Conservation (phyloP, 768 basidiomycete species). For the Melanogaster broomeanus region DNA sequence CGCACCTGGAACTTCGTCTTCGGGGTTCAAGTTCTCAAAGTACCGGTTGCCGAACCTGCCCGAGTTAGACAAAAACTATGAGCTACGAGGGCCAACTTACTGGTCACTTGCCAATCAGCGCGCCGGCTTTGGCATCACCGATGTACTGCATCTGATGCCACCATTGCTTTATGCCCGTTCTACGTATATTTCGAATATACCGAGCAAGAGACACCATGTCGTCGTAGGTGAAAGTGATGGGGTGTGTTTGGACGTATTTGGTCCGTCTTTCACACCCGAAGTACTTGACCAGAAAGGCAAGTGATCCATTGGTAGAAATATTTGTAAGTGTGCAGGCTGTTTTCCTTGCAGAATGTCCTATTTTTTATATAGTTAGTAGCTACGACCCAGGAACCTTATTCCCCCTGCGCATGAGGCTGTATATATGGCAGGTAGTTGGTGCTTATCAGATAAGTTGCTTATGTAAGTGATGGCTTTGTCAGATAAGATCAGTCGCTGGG, state of each 20-base stretch:
- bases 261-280: neutral
- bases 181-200: conserved; percentile 73
- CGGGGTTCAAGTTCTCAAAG: conserved; percentile 86
- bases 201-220: conserved; percentile 73
- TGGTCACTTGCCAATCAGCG: conserved; percentile 75
- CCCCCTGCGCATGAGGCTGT: too few relatives aligned
- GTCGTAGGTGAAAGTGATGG: conserved; percentile 7
- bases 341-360: too few relatives aligned
- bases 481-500: conserved; percentile 10
- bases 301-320: too few relatives aligned
- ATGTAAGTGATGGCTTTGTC: too few relatives aligned
- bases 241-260: conserved; percentile 27
- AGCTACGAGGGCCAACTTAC: conserved; percentile 47
- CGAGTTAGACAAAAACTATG: conserved; percentile 1
- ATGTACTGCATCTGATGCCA: conserved; percentile 93
- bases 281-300: too few relatives aligned
- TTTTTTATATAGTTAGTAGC: too few relatives aligned
- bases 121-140: conserved; percentile 89
- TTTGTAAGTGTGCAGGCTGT: too few relatives aligned
- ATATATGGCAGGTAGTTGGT: too few relatives aligned
- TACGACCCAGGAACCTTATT: too few relatives aligned
- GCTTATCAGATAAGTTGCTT: too few relatives aligned
- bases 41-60: conserved; percentile 92
- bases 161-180: conserved; percentile 83
- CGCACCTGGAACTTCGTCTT: conserved; percentile 87